Base-by-base conservation (phyloP, 2,329 filamentous ascomycete species). In the Cladosporium colombiae region DNA sequence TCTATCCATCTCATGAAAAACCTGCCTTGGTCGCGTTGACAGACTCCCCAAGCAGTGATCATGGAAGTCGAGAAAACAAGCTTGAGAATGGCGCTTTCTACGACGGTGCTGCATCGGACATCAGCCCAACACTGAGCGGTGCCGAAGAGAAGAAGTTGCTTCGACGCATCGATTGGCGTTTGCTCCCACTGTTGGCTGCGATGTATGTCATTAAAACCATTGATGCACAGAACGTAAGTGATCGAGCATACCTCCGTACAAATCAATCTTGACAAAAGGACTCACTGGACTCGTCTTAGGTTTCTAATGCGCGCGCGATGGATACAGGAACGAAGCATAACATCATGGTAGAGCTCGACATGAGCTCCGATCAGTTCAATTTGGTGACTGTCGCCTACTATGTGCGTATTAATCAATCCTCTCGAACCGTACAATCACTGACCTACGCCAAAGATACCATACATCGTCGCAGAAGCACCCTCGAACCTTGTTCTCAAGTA, bases 71-170 rank as follows among this genome's bases (percentile, higher is more conserved):
- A 31, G 50, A 53, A 31, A n/a, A 18, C 25, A 31, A 53, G 23
- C 14, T 53, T 11, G 50, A 53, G 14, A n/a, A 31, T 10, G 50
- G 50, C 10, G 14, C 25, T 25, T 27, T 53, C 25, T 53, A 27
- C 50, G 27, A 29, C 21, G 31, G 16, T 29, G 25, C 50, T 18
- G 27, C 25, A 23, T 53, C 16, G 14, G 25, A 31, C 23, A 18
- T 27, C 25, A n/a, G 50, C 14, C 50, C 50, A 53, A 18, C 7
- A 29, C 16, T 53, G 27, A 31, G 50, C 23, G 74, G 74, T 0
- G 78, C 76, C 5, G 81, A 83, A 65, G 81, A 83, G 67, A 82
- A 78, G 68, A 81, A 75, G 65, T 69, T 83, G 14, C 72, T 83
- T 46, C 74, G 79, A 16, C 75, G 77, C 18, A 77, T 82, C 27